Base-by-base conservation (phyloP, 2,329 filamentous ascomycete genomes). In the Verticillium zaregamsianum region DNA sequence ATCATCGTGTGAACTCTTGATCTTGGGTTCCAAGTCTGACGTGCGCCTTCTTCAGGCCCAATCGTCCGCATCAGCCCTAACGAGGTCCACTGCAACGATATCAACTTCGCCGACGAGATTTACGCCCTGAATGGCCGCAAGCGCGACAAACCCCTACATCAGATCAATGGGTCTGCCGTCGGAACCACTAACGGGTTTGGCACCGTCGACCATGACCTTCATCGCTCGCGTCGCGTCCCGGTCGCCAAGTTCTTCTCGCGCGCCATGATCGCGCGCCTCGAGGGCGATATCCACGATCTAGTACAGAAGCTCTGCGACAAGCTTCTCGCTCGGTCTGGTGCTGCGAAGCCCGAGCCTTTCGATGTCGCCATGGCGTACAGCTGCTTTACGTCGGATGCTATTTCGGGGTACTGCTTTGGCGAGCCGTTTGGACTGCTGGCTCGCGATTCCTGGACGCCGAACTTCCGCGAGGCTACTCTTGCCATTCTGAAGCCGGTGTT, bases 351-450 rank as follows among this genome's bases (percentile, higher is more conserved):
- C 15, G 60, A 66, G 9, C 64, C 71, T 0, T 71, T 77, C n/a
- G 71, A 77, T 33, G 64, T 76, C 8, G 71, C 70, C 35, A 68
- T 73, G 60, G 73, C 75, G 2, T 77, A 73, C 58, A 76, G 72
- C 62, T 77, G 75, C 63, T 77, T 76, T 59, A 76, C 74, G 0
- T 70, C 74, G 0, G 76, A 78, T n/a, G 70, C 72, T 2, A 77
- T 78, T 31, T 72, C 71, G 2, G 67, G 70, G 2, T 78, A 76
- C 58, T 70, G 69, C 28, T 78, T 77, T 59, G 76, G 76, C 12
- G 71, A 77, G 56, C 66, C 67, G 2, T 70, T 77, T 59, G 75
- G 75, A 1, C 67, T 74, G 37, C 57, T 74, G 20, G 65, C 65
- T 5, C 71, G 74, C 59, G 66, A 74, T 4, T 71, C 66, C 0